Base-by-base conservation (phyloP, 768 basidiomycete species). In the Pholiota molesta region DNA sequence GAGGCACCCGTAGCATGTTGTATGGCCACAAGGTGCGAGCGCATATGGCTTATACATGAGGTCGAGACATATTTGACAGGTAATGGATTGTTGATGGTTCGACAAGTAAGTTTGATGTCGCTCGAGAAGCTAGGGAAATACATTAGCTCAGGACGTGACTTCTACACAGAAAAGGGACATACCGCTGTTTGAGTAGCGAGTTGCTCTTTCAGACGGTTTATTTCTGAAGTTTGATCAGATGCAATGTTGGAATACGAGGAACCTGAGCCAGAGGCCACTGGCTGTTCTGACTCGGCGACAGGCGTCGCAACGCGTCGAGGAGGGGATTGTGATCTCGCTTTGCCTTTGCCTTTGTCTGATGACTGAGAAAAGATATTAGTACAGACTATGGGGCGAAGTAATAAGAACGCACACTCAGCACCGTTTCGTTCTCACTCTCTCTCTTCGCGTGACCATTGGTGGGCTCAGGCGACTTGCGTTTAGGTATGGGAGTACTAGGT, bases 1-100 rank as follows among this genome's bases (percentile, higher is more conserved):
- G 11, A 94, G 85, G 68, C 92, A 92, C 16, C 74, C 69, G 62
- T 92, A 83, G 67, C 91, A 93, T 3, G 85, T 84, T 52, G 90
- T 77, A 63, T 92, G 90, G 5, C 91, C 91, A 61, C 91, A 93
- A 0, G 91, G 90, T 0, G 88, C 81, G 19, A 92, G 83, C 0
- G 90, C 86, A 64, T 85, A 93, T 0, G 92, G 91, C 64, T 83
- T 85, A 71, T 89, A 79, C 71, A 94, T 79, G 23, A 90, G 76
- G 66, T 92, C 90, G 28, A 92, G 78, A 69, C 92, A 94, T 63
- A 94, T 88, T 71, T 92, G 89, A 62, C 92, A 94, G 13, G 85
- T 89, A 26, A 91, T 72, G 0, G 87, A 81, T 63, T 89, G 86
- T 9, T 86, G 84, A 45, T 91, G 66, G 59, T 85, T 78, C 3